Evolutionary conservation across 345 rosid species (phyloP), one percentile per base, ranked within the genome.

Genomic region (Brassica cretica): DNA sequence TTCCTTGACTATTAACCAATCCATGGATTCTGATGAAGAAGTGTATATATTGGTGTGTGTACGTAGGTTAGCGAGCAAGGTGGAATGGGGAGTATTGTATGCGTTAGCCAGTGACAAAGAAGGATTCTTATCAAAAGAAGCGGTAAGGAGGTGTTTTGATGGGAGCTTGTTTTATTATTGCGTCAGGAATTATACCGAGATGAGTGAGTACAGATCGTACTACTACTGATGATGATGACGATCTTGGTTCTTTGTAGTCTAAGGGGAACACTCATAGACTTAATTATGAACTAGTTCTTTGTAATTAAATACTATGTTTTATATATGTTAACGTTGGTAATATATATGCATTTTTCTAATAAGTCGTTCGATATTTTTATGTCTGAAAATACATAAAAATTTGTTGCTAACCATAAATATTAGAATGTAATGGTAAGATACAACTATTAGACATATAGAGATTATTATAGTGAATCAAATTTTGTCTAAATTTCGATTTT

Each of bases 81-180:
- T 75, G 11, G 97, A 89, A 77, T 89, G 97, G 96, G 78, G 80
- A 1, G 0, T 88, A 19, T 83, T 92, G 39, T 88, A 92, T 46
- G 35, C 78, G 39, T 87, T 90, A 19, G 96, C 96, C 0, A 87
- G 89, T 77, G 96, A 89, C 7, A 93, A 87, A 55, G 94, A 87
- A 6, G 93, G 95, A 0, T 83, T 83, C 65, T 72, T 89, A 62
- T 89, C 92, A 0, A 90, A 92, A 79, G 97, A 92, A 85, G 98
- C 97, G 0, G 72, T 85, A 5, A 83, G 98, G 55, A 76, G 92
- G n/a, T 87, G 89, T 76, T 89, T 81, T 9, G 97, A 92, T 19
- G 98, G 96, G 6, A 87, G 90, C 70, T 82, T 94, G 84, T 94
- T 94, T 68, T 93, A 90, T 73, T 89, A 90, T 25, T 86, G 85